Conservation (phyloP, 257 asterid genomes). For the Asclepias syriaca region DNA sequence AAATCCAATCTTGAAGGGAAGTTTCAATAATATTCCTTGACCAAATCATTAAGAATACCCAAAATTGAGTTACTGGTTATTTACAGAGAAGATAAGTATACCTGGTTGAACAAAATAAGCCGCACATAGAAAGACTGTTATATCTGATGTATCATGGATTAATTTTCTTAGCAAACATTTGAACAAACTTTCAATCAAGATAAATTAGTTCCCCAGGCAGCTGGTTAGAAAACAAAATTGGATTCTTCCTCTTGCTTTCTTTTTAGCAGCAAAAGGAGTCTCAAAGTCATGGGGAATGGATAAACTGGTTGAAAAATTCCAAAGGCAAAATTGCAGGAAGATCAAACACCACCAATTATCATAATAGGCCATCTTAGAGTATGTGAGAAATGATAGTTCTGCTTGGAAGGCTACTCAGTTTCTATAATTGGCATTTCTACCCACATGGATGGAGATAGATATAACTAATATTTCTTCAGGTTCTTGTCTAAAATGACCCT, state of each 20-base stretch:
- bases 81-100: not conserved
- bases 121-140: not conserved
- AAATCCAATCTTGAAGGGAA: conserved; percentile 24
- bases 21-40: conserved; percentile 7
- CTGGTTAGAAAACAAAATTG: not conserved
- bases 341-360: not conserved
- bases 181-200: not conserved
- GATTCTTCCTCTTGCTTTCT: not conserved
- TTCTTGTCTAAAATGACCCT: too few relatives aligned
- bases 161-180: not conserved
- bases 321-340: not conserved
- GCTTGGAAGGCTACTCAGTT: not conserved
- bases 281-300: not conserved
- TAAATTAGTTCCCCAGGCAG: not conserved
- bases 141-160: not conserved
- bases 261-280: not conserved
- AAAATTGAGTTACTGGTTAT: conserved; percentile 9
- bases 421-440: conserved; percentile 1
- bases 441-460: not conserved
- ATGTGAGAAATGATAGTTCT: not conserved
- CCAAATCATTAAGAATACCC: conserved; percentile 7
- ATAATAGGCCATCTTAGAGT: not conserved
- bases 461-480: not conserved
- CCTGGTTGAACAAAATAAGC: not conserved
- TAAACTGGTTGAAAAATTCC: not conserved